Base-by-base conservation (phyloP, 192 early-diverging fungal genomes). In the Coemansia erecta region DNA sequence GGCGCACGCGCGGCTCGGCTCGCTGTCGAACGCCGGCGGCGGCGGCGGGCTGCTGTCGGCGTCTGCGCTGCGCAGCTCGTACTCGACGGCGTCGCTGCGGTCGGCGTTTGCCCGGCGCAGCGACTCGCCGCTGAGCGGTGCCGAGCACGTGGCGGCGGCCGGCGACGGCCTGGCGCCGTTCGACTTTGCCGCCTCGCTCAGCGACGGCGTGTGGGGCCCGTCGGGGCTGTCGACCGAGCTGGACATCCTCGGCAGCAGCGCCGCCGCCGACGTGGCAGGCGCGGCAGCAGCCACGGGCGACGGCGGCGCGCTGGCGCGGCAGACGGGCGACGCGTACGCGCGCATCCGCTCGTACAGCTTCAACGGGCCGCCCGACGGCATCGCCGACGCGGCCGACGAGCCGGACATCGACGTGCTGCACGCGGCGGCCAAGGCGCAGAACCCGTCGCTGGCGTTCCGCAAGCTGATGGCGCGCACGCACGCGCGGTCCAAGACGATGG, bases 311-410 rank as follows among this genome's bases (percentile, higher is more conserved):
- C 28, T 31, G 28, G 28, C 28, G 28, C 28, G 28, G 28, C 28
- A 31, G 28, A 7, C 28, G 7, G 7, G 7, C 56, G 68, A 66
- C 22, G 50, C 58, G 1, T 28, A 58, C 49, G 58, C 76, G 24
- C 65, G 76, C 26, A 69, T 79, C 42, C 70, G 76, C 42, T 79
- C 76, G 14, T 79, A 79, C 66, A 79, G 76, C 63, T 79, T 79
- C 48, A 73, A 64, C 66, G 69, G 64, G 26, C 70, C 76, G 47
- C 66, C 70, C 4, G 76, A 72, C 17, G 64, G 58, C 18, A 55
- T 53, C 4, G 28, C 28, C 9, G 61, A 55, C 18, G 61, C 55
- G 12, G 22, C 58, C 28, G 63, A 75, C 11, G 61, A 68, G n/a
- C 59, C 70, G 0, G 76, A 79, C 56, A 79, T 79, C 35, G 76